Evolutionary conservation across 2,329 filamentous ascomycete genomes (phyloP).

Genomic region (Fusarium sambucinum): DNA sequence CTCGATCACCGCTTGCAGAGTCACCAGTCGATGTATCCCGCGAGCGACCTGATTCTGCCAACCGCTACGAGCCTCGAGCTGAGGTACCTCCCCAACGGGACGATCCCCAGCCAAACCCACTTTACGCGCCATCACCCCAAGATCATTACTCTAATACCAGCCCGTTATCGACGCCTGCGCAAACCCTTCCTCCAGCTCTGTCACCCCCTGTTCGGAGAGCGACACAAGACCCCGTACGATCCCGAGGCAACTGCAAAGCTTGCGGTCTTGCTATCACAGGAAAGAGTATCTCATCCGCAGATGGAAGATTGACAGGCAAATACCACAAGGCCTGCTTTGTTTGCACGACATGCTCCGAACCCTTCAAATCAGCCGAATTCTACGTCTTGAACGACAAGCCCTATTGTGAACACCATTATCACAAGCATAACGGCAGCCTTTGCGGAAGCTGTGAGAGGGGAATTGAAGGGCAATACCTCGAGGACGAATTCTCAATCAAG

Average conservation of each 20-base stretch:
- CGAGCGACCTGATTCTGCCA: slow-evolving; percentile 38
- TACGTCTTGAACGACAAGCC: slow-evolving; percentile 90
- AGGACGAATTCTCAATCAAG: slow-evolving; percentile 81
- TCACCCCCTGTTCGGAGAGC: slow-evolving; percentile 49
- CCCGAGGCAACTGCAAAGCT: slow-evolving; percentile 84
- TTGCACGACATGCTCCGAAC: slow-evolving; percentile 83
- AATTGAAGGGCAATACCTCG: slow-evolving; percentile 94
- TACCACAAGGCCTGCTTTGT: slow-evolving; percentile 97
- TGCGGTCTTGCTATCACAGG: slow-evolving; percentile 83
- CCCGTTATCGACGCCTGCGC: slow-evolving; percentile 19
- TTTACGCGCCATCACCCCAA: slow-evolving; percentile 38
- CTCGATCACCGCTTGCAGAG: slow-evolving; percentile 45
- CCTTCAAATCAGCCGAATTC: slow-evolving; percentile 89
- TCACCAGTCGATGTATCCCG: slow-evolving; percentile 49
- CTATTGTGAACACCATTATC: slow-evolving; percentile 93
- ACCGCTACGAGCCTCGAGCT: slow-evolving; percentile 37
- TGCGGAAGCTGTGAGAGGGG: slow-evolving; percentile 84
- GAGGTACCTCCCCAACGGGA: slow-evolving; percentile 28
- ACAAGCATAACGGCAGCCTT: slow-evolving; percentile 87
- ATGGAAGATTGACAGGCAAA: slow-evolving; percentile 89
- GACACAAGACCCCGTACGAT: slow-evolving; percentile 58
- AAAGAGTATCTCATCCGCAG: slow-evolving; percentile 93
- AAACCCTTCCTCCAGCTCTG: slow-evolving; percentile 25
- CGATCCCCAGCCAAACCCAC: slow-evolving; percentile 27
- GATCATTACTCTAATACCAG: slow-evolving; percentile 31